Evolutionary conservation across 257 asterid species (phyloP), one percentile per base, ranked within the genome.

Genomic region (Solanum sparsipilum): DNA sequence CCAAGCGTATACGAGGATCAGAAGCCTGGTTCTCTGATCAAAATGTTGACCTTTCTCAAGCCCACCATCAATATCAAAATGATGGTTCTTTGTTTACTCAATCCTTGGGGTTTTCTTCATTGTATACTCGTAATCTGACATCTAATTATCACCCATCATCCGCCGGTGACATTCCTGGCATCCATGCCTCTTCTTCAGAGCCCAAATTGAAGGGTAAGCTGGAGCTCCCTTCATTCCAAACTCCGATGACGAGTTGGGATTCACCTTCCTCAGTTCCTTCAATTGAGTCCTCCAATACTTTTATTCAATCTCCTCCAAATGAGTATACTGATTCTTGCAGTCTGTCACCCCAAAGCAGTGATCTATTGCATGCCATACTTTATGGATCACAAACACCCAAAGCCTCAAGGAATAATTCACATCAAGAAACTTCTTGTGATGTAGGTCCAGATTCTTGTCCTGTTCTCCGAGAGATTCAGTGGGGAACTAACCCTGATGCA

Each of bases 221-320:
- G 93, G 99, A 95, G 98, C 99, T 96, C 98, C 98, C 98, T 96
- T 96, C 98, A 92, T 90, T 94, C 98, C 99, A 96, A 96, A 96
- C 90, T 89, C 94, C 85, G 86, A 91, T 82, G 68, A 95, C 89
- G 83, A 91, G 88, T 86, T 95, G 98, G 98, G 94, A 91, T 56
- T 90, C 93, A n/a, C 93, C 95, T 83, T 88, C 96, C 91, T 95
- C 95, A 6, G 87, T 92, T 89, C 94, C 96, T 84, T 84, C 94
- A 60, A 92, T 93, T 6, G 97, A 94, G 90, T 92, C 94, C 87
- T 93, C 90, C 29, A 94, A 95, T 85, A 89, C 92, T 88, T 91
- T 92, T 46, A 90, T 93, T 91, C 98, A 92, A 88, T 89, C 95
- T 36, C 94, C 96, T 82, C 91, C 90, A 41, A 88, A 89, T 41